Evolutionary conservation across 2,329 filamentous ascomycete genomes (phyloP), one percentile per base, ranked within the genome.

Genomic region (Allantophomopsis lycopodina): DNA sequence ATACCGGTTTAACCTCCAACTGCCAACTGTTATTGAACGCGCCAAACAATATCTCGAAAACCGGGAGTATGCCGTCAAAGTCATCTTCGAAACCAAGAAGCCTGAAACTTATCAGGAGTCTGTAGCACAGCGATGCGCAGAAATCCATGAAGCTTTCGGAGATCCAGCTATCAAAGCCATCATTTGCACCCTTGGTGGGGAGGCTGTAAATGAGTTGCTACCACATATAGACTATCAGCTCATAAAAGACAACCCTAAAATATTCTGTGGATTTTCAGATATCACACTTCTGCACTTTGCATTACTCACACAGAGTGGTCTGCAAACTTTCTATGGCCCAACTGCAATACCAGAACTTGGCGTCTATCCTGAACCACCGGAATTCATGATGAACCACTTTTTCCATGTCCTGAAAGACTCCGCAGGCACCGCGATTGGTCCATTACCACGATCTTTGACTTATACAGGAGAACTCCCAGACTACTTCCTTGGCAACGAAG

Each of bases 231-330:
- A 57, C 36, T 58, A 53, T 36, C 39, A 44, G 2, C 35, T 58
- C 20, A 54, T 58, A 15, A 40, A 35, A 16, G 14, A 35, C 1
- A 44, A 56, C 34, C 55, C 55, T 2, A 58, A 57, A 43, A 53
- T 57, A n/a, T 56, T 57, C 45, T 38, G 47, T 16, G 55, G 54
- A 8, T 55, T 50, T 37, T 52, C 47, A 2, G 55, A 57, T 37
- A 55, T 53, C 38, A 57, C 54, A 2, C 38, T 52, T 5, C 41
- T 57, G 13, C 49, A 50, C 34, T 44, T 49, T 38, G 53, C 53
- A 1, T 39, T 57, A 17, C 47, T 37, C 21, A 40, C 41, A 4
- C 33, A 48, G 36, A 34, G 44, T 4, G 34, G 45, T 34, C 35
- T 57, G 11, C 46, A 45, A 11, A 53, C 46, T 7, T 58, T 57